Percentiles rank a stretch among this genome's conserved stretches.
These are phyloP conservation scores for Niebla homalea DNA, from an alignment of 495 filamentous ascomycete genomes.

Conservation along the genomic window DNA sequence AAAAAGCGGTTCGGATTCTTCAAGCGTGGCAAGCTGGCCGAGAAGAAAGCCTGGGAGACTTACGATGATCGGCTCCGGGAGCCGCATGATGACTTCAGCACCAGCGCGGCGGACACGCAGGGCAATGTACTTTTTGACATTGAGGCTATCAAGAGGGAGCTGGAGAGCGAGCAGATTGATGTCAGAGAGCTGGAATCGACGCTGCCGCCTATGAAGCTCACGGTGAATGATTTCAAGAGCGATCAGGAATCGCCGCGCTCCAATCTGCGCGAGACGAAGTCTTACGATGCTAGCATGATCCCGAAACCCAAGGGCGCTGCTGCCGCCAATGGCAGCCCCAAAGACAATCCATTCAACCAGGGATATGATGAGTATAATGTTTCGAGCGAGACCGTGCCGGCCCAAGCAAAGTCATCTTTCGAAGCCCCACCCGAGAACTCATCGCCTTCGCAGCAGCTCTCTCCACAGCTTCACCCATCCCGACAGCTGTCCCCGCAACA, in stretches of 20 bases:
- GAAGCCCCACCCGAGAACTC: background rate
- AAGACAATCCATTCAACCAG: slow-evolving; percentile 21
- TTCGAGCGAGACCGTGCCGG: slow-evolving; percentile 11
- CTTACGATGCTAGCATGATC: slow-evolving; percentile 23
- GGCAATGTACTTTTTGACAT: slow-evolving; percentile 77
- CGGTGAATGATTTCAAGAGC: slow-evolving; percentile 31
- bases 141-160: slow-evolving; percentile 78
- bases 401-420: slow-evolving; percentile 7
- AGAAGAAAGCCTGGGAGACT: slow-evolving; percentile 90
- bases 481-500: too few relatives aligned
- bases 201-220: slow-evolving; percentile 75
- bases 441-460: background rate
- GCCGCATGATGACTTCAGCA: slow-evolving; percentile 24
- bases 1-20: slow-evolving; percentile 71
- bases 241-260: slow-evolving; percentile 17
- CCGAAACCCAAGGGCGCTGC: slow-evolving; percentile 8
- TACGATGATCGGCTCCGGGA: slow-evolving; percentile 50
- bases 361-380: slow-evolving; percentile 21
- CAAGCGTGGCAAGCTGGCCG: slow-evolving; percentile 54
- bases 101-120: slow-evolving; percentile 15
- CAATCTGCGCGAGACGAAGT: slow-evolving; percentile 37
- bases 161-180: slow-evolving; percentile 63
- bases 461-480: background rate
- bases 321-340: slow-evolving; percentile 5
- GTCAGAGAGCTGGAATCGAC: slow-evolving; percentile 78